phyloP scores from a whole-genome alignment of 2,329 filamentous ascomycete genomes.

The Fusarium sp. region DNA sequence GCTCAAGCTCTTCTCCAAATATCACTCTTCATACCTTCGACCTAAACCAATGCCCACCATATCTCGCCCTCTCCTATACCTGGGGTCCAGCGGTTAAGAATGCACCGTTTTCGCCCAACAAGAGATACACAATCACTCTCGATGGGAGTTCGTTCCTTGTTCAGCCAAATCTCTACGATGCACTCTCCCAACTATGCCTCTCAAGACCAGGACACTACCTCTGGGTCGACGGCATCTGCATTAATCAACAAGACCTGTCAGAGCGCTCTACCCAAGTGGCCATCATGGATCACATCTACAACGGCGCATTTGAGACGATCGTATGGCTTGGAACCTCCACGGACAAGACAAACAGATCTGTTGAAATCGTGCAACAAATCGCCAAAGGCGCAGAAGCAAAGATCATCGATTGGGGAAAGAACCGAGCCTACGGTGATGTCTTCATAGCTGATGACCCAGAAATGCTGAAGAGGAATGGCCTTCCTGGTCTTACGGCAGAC shows the following conservation, averaged over 20 bases:
- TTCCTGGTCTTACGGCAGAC: not conserved
- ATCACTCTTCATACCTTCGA: not conserved
- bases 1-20: not conserved
- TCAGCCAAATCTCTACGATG: not conserved
- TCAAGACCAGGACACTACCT: not conserved
- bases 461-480: not conserved
- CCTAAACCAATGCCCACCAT: not conserved
- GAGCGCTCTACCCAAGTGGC: not conserved
- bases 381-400: not conserved
- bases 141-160: accelerated
- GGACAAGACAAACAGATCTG: accelerated
- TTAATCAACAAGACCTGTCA: not conserved
- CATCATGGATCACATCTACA: not conserved
- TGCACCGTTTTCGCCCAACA: accelerated
- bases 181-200: not conserved
- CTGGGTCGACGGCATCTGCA: not conserved
- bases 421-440: not conserved
- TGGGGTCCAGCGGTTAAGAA: not conserved
- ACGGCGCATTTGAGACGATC: not conserved
- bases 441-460: not conserved
- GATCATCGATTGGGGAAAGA: not conserved
- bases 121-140: accelerated
- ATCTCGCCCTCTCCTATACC: not conserved
- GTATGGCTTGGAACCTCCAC: not conserved
- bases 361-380: not conserved